Percentiles rank a stretch among this genome's conserved stretches.
phyloP scores from a whole-genome alignment of 176 grass and related monocot genomes.

The Bromus sterilis region DNA sequence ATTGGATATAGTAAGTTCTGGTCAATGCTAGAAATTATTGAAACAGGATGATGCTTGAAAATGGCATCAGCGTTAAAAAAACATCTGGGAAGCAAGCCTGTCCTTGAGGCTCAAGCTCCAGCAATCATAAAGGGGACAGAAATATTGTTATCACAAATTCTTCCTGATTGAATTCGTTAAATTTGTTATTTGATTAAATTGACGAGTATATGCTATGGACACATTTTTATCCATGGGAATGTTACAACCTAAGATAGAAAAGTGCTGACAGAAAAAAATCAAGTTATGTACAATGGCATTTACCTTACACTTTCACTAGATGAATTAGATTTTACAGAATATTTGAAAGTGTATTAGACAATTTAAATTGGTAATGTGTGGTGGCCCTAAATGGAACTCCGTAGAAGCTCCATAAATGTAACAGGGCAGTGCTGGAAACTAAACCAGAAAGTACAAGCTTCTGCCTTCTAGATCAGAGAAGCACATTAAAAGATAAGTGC shows the following conservation, averaged over 20 bases:
- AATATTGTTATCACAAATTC: background rate
- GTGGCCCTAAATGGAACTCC: background rate
- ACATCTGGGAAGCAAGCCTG: background rate
- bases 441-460: background rate
- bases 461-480: background rate
- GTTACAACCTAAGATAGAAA: background rate
- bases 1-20: background rate
- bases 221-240: background rate
- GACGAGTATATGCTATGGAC: background rate
- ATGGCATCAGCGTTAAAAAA: background rate
- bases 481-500: background rate
- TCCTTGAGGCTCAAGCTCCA: conserved; percentile 30
- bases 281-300: background rate
- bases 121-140: conserved; percentile 9
- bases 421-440: background rate
- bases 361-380: background rate
- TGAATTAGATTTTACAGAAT: background rate
- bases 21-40: background rate
- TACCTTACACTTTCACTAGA: background rate
- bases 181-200: background rate
- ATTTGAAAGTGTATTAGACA: background rate
- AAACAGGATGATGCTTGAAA: background rate
- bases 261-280: background rate
- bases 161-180: background rate
- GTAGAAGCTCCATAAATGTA: background rate